A percentile compares a stretch with the other conserved stretches of the same genome.
Conservation (phyloP, 345 rosid genomes). For the Laguncularia racemosa region DNA sequence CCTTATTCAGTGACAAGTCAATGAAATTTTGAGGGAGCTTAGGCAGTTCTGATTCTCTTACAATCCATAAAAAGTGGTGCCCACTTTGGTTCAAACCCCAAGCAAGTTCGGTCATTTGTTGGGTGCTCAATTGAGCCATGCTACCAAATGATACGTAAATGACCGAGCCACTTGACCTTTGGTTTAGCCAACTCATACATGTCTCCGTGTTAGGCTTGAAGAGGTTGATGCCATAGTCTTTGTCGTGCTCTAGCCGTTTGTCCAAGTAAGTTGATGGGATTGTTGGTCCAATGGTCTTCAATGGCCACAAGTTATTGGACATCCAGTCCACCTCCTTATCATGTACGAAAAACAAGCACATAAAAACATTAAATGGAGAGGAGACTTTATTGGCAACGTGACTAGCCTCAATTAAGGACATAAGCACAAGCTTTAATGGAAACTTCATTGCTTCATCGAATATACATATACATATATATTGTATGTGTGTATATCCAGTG, state of each 20-base stretch:
- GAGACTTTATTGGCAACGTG: too few species aligned
- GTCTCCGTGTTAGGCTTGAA: neutral
- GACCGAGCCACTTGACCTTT: constrained; percentile 1
- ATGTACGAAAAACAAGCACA: too few species aligned
- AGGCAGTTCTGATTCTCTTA: constrained; percentile 2
- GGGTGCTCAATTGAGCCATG: constrained; percentile 1
- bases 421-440: too few species aligned
- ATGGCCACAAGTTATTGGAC: neutral
- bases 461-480: too few species aligned
- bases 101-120: constrained; percentile 14
- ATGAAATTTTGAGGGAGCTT: constrained; percentile 10
- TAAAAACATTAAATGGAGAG: too few species aligned
- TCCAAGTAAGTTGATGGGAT: constrained; percentile 12
- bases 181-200: constrained; percentile 8
- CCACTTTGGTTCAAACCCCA: constrained; percentile 10
- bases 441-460: too few species aligned
- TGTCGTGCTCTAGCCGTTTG: constrained; percentile 10
- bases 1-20: neutral
- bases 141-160: constrained; percentile 17
- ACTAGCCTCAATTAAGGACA: too few species aligned
- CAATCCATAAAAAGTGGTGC: constrained; percentile 10
- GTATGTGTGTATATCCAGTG: too few species aligned
- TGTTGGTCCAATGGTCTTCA: constrained; percentile 9
- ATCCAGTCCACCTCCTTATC: constrained; percentile 5
- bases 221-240: constrained; percentile 6